Conservation (phyloP, 148 eudicot genomes). For the Camellia sinensis region DNA sequence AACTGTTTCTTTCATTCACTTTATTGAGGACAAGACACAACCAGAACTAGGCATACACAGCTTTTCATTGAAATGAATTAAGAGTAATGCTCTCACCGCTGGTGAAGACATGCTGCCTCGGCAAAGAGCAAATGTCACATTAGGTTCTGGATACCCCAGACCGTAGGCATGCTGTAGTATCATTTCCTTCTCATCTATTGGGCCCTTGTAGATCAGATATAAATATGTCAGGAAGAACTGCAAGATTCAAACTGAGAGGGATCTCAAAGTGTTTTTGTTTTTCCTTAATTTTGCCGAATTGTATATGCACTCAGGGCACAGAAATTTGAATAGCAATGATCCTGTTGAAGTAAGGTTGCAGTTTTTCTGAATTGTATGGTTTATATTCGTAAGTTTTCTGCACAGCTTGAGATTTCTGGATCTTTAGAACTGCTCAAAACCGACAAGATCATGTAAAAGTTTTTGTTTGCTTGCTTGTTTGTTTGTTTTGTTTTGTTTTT, state of each 20-base stretch:
- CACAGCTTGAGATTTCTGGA: not conserved
- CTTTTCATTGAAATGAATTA: not conserved
- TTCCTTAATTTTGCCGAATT: not conserved
- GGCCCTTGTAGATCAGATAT: conserved; percentile 36
- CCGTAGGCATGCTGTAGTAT: conserved; percentile 74
- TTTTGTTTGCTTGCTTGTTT: not conserved
- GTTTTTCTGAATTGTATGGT: not conserved
- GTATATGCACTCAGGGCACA: too few relatives aligned
- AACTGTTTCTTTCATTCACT: not conserved
- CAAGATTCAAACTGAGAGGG: not conserved
- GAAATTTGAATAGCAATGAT: too few relatives aligned
- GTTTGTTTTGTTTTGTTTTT: too few relatives aligned
- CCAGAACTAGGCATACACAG: not conserved
- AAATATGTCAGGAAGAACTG: conserved; percentile 11
- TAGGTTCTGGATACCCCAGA: conserved; percentile 86
- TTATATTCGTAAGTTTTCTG: not conserved
- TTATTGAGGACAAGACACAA: not conserved
- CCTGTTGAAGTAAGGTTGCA: not conserved
- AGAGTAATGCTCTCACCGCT: conserved; percentile 52
- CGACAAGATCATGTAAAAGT: not conserved
- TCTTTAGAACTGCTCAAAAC: not conserved
- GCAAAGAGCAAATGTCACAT: conserved; percentile 86
- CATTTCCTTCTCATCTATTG: conserved; percentile 59
- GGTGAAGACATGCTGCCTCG: conserved; percentile 95
- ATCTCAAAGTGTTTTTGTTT: not conserved